phyloP scores from a whole-genome alignment of 2,329 filamentous ascomycete species.

The Paracoccidioides lutzii region DNA sequence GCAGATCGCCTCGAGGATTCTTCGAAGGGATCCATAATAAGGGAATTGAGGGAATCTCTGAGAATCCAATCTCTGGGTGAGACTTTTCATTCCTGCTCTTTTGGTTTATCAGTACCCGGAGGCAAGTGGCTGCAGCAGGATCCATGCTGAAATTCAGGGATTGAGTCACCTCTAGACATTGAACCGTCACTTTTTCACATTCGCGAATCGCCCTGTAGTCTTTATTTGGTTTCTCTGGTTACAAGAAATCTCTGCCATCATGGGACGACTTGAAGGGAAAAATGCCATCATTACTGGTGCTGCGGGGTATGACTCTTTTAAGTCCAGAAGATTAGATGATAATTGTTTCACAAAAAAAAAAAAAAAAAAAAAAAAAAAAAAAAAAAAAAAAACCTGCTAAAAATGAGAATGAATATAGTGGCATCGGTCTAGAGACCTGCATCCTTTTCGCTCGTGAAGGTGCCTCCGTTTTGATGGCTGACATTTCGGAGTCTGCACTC shows the following conservation, averaged over 20 bases:
- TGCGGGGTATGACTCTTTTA: slow-evolving; percentile 49
- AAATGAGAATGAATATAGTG: slow-evolving; percentile 33
- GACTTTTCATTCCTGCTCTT: neutral
- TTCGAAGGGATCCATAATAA: neutral
- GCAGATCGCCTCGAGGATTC: neutral
- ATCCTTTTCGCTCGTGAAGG: slow-evolving; percentile 86
- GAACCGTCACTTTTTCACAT: neutral
- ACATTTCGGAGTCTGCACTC: slow-evolving; percentile 67
- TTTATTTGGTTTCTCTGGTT: neutral
- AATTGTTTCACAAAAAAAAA: no score
- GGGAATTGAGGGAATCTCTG: neutral
- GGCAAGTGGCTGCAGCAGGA: neutral
- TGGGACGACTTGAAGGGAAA: slow-evolving; percentile 47
- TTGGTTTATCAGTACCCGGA: neutral
- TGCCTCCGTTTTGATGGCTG: slow-evolving; percentile 70
- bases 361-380: neutral
- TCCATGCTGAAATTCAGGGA: neutral
- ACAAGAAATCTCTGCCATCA: neutral
- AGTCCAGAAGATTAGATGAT: no score
- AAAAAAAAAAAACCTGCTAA: neutral
- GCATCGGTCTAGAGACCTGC: slow-evolving; percentile 82
- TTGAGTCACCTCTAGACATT: neutral
- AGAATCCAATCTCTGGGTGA: neutral
- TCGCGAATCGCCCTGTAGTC: neutral
- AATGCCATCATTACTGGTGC: slow-evolving; percentile 71